A percentile compares a stretch with the other conserved stretches of the same genome.
Evolutionary conservation across 306 rosid genomes (phyloP).

Genomic region (Castanospermum australe): DNA sequence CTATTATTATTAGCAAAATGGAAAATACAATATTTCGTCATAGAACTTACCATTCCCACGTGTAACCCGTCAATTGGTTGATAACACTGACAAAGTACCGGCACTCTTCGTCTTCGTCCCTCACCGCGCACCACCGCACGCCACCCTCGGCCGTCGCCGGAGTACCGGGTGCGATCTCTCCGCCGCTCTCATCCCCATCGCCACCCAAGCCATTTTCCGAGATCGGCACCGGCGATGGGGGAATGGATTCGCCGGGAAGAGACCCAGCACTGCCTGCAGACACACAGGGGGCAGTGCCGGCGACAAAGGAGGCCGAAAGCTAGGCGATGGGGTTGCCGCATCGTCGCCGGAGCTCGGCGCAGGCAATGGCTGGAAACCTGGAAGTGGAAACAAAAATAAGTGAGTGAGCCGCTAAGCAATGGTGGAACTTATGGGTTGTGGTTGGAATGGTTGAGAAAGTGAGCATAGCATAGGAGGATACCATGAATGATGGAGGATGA

Average conservation of each 20-base stretch:
- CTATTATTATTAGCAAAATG: not conserved
- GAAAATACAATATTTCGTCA: not conserved
- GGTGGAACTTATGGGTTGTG: not conserved
- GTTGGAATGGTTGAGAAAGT: not conserved
- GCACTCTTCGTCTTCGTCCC: slow-evolving; percentile 26
- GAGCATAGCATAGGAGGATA: not conserved
- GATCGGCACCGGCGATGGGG: not conserved
- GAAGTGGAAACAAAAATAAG: not conserved
- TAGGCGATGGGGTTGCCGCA: not conserved
- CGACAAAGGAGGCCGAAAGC: not conserved
- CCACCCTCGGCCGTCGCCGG: not conserved
- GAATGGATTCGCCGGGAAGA: not conserved
- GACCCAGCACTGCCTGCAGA: not conserved
- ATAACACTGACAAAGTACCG: not conserved
- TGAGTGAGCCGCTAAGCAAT: not conserved
- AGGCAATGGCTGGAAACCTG: slow-evolving; percentile 29
- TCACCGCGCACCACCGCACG: slow-evolving; percentile 37
- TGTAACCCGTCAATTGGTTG: slow-evolving; percentile 19
- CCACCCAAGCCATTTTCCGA: not conserved
- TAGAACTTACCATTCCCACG: slow-evolving; percentile 29
- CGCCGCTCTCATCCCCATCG: not conserved
- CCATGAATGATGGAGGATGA: slow-evolving; percentile 12
- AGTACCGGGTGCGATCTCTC: not conserved
- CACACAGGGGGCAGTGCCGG: not conserved
- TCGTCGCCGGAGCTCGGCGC: slow-evolving; percentile 12